Base-by-base conservation (phyloP, 1,139 yeast genomes). In the Candida dubliniensis region DNA sequence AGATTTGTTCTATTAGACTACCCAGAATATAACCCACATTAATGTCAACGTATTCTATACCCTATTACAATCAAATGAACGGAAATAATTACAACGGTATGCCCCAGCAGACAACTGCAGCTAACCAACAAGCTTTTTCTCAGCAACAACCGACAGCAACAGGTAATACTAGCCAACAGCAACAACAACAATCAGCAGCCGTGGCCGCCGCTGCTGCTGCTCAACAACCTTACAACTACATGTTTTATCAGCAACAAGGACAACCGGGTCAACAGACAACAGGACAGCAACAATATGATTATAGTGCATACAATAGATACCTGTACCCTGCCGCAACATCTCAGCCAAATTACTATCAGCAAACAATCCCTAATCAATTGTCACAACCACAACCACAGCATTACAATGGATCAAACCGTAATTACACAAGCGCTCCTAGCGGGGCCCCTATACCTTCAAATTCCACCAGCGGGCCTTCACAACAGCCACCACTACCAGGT, bases 171-270 rank as follows among this genome's bases (percentile, higher is more conserved):
- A 9, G 31, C 31, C 38, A 34, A 29, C 34, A 34, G 36, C 47
- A 31, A 24, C 40, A 35, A 8, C 44, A 48, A 27, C 54, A 46
- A 33, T 45, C 41, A 18, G 23, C 23, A 4, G 23, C 23, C 5
- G 5, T 5, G 23, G 23, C 23, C 3, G 23, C 23, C 5, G 23
- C 23, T 4, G 23, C 23, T n/a, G 32, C 14, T 13, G 54, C 50
- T 6, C 53, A 54, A 43, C 58, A 51, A 37, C 50, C 56, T 15
- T 57, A 58, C 11, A 58, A 58, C 41, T 58, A 58, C 40, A 50
- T 55, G 56, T 57, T 55, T 42, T 60, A 60, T 41, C 61, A 57
- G 43, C 52, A 48, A 37, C 36, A 42, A 10, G 44, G 58, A 18
- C 52, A 47, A 32, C 47, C 33, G 23, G 36, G 36, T 14, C 52